Evolutionary conservation across 225 moss, liverwort and hornwort genomes (phyloP), one percentile per base, ranked within the genome.

Genomic region (Neckera pumila): DNA sequence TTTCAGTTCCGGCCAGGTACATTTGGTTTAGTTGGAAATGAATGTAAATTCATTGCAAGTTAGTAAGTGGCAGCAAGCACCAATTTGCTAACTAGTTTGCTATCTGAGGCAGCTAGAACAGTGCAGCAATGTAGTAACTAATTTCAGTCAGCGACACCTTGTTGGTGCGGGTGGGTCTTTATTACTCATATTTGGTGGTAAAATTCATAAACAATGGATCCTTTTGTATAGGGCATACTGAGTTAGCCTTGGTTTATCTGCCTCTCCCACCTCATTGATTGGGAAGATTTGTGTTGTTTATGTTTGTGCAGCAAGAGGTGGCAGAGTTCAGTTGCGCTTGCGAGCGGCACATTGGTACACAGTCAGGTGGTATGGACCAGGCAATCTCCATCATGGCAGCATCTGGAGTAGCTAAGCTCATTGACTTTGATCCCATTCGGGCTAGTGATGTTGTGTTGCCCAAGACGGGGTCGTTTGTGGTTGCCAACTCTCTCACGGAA

Each of bases 311-410:
- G 96, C 92, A 95, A 93, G 98, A 99, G 86, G 96, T 99, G 38
- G 92, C 98, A 10, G 95, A 99, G 85, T 95, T 99, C 72, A 93
- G 96, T 45, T 96, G 98, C 81, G 84, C 93, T 66, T 97, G 98
- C 60, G 98, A 99, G 90, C 95, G 96, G 56, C 97, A 99, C 90
- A 96, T 99, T 80, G 98, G 98, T 9, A 99, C 98, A 4, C 97
- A 99, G 76, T 96, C 97, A 25, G 98, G 98, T 64, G 98, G 97
- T 19, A 99, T 99, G 98, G 98, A 99, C 90, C 97, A 97, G 91
- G 98, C 98, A 53, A 99, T 99, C 73, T 97, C 98, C 49, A 91
- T 99, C 61, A 99, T 97, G 97, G 98, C 95, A 78, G 92, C 89
- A 88, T 89, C 84, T 16, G 98, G 98, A 62, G 98, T 97, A 18